Percentiles rank a stretch among this genome's conserved stretches.
Evolutionary conservation across 73 alveolate genomes (phyloP).

Genomic region (Paramecium bursaria): DNA sequence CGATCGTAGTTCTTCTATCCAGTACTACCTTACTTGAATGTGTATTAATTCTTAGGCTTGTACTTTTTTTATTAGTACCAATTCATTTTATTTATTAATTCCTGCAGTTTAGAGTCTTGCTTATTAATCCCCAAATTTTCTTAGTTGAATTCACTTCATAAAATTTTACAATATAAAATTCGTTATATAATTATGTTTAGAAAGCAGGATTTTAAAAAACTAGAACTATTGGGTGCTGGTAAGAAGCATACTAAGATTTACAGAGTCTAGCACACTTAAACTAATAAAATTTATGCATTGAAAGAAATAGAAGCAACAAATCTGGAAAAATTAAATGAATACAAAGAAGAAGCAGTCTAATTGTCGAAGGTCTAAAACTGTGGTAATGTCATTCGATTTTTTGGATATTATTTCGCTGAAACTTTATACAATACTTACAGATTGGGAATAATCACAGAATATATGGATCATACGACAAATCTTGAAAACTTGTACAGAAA

Average conservation of each 20-base stretch:
- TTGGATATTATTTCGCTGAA: slow-evolving; percentile 95
- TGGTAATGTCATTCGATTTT: slow-evolving; percentile 92
- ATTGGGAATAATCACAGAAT: slow-evolving; percentile 94
- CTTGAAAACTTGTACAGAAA: slow-evolving; percentile 92
- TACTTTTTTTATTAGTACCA: too few species aligned
- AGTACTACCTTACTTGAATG: too few species aligned
- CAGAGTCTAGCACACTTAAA: slow-evolving; percentile 86
- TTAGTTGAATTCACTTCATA: too few species aligned
- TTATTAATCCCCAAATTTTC: too few species aligned
- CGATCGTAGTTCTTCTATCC: too few species aligned
- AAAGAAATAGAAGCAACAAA: slow-evolving; percentile 97
- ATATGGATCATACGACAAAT: slow-evolving; percentile 90
- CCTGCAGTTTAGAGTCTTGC: too few species aligned
- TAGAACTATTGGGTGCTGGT: slow-evolving; percentile 95
- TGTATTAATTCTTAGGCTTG: too few species aligned
- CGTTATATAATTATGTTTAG: slow-evolving; percentile 76
- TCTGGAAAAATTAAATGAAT: slow-evolving; percentile 94
- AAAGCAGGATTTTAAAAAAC: slow-evolving; percentile 93
- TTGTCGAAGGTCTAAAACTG: slow-evolving; percentile 90
- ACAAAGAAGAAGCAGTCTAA: slow-evolving; percentile 98
- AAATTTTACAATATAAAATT: too few species aligned
- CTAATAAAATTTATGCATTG: slow-evolving; percentile 90
- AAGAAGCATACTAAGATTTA: slow-evolving; percentile 95
- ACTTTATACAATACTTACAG: slow-evolving; percentile 94
- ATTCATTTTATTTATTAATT: too few species aligned